These are phyloP conservation scores for Chimonanthus salicifolius DNA, from an alignment of 164 flowering plant genomes.

Conservation along the genomic window DNA sequence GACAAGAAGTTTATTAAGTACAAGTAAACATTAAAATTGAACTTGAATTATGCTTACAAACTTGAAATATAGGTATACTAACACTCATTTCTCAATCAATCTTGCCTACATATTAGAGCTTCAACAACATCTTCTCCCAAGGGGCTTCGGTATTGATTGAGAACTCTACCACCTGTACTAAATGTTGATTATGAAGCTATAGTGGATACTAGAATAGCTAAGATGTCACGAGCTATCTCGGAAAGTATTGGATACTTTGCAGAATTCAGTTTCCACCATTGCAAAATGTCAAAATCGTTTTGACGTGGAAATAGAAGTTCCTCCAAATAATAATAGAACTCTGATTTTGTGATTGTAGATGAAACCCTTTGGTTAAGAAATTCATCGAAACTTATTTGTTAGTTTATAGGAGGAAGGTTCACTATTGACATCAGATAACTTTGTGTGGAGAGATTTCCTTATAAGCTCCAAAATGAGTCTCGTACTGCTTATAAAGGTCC, in stretches of 20 bases:
- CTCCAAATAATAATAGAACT: background rate
- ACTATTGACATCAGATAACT: too few relatives aligned
- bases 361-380: too few relatives aligned
- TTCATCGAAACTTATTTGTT: too few relatives aligned
- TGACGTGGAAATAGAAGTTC: background rate
- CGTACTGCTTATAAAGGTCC: too few relatives aligned
- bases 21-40: too few relatives aligned
- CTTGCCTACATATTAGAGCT: background rate
- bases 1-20: too few relatives aligned
- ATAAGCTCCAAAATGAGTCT: too few relatives aligned
- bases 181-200: background rate
- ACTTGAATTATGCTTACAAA: too few relatives aligned
- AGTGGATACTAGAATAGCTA: background rate
- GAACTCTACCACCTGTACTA: background rate
- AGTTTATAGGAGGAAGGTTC: too few relatives aligned
- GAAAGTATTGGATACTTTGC: background rate
- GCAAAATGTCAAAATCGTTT: background rate
- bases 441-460: too few relatives aligned
- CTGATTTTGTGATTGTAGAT: too few relatives aligned
- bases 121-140: background rate
- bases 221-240: background rate
- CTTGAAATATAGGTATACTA: too few relatives aligned
- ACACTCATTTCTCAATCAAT: background rate
- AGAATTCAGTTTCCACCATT: background rate
- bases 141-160: background rate